Evolutionary conservation across 1,284 basidiomycete species (phyloP), one percentile per base, ranked within the genome.

Genomic region (Apiotrichum veenhuisii): DNA sequence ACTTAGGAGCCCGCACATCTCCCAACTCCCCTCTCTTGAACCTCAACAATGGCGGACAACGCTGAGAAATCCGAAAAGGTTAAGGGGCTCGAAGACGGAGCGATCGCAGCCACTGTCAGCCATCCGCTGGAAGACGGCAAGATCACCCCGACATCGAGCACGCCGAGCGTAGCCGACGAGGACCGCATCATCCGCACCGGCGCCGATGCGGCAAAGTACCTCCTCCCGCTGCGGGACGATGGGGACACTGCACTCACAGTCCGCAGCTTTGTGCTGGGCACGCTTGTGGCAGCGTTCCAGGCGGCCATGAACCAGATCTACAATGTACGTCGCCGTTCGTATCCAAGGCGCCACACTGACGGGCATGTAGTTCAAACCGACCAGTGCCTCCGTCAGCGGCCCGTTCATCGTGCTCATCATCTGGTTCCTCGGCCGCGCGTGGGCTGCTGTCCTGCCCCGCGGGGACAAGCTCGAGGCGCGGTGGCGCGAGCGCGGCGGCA

Each of bases 171-270:
- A 5, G 7, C 40, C 40, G n/a, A 41, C 18, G n/a, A 10, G 5
- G 48, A 50, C 11, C 42, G 50, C 36, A 58, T 62, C 34, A 64
- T 61, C 45, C 78, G 36, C 1, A 60, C 74, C 27, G 84, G 84
- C 25, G 70, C 63, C 36, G 85, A 87, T 64, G 85, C 86, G 34
- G 84, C 84, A 2, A 79, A 79, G 51, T 82, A 80, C 62, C 79
- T 84, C 18, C 78, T 87, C 52, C 83, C 85, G 64, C 53, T 82
- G 27, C 79, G 84, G 26, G 85, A 87, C 69, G 85, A 86, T 64
- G 82, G 79, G 2, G 85, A 85, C 55, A 75, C 78, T 4, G 77
- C 83, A 0, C 67, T 85, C 23, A 86, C 85, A 0, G 81, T 86
- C 63, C 79, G 85, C 18, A 83, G 83, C 12, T 62, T 84, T 20